phyloP scores from a whole-genome alignment of 1,139 yeast genomes.

The Kurtzmaniella quercitrusa region DNA sequence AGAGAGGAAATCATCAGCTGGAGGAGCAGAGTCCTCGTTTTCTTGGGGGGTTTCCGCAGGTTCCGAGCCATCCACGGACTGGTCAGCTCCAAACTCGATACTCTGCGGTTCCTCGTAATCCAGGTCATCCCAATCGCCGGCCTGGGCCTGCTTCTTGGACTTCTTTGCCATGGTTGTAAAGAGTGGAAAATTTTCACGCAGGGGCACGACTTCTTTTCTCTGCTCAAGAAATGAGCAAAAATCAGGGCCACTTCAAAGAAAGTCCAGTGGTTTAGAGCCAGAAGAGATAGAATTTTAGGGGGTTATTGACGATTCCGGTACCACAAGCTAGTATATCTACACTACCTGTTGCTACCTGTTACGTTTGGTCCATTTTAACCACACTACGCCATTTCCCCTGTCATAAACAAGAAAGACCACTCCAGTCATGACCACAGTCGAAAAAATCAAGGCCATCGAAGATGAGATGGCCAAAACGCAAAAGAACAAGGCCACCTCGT shows the following conservation, averaged over 20 bases:
- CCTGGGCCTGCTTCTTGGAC: constrained; percentile 46
- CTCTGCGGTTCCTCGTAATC: constrained; percentile 75
- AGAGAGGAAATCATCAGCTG: constrained; percentile 68
- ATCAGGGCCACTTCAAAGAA: background rate
- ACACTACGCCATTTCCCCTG: too few species aligned
- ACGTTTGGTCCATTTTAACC: too few species aligned
- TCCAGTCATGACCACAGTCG: constrained; percentile 75
- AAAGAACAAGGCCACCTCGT: constrained; percentile 92
- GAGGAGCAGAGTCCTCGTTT: constrained; percentile 22
- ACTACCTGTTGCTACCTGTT: too few species aligned
- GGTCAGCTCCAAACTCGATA: constrained; percentile 21
- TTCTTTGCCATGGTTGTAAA: constrained; percentile 40
- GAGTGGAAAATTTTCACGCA: constrained; percentile 2
- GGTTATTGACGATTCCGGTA: too few species aligned
- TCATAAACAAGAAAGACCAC: too few species aligned
- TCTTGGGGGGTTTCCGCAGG: constrained; percentile 12
- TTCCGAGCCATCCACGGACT: constrained; percentile 10
- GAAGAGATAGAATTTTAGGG: too few species aligned
- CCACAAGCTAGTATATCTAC: too few species aligned
- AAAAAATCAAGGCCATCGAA: constrained; percentile 86
- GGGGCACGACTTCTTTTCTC: constrained; percentile 1
- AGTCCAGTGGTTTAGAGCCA: too few species aligned
- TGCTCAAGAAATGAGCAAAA: background rate
- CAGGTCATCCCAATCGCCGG: constrained; percentile 35
- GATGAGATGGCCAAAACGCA: constrained; percentile 95